Percentiles rank a stretch among this genome's conserved stretches.
Conservation (phyloP, 768 basidiomycete species). For the Russula dissimulans region DNA sequence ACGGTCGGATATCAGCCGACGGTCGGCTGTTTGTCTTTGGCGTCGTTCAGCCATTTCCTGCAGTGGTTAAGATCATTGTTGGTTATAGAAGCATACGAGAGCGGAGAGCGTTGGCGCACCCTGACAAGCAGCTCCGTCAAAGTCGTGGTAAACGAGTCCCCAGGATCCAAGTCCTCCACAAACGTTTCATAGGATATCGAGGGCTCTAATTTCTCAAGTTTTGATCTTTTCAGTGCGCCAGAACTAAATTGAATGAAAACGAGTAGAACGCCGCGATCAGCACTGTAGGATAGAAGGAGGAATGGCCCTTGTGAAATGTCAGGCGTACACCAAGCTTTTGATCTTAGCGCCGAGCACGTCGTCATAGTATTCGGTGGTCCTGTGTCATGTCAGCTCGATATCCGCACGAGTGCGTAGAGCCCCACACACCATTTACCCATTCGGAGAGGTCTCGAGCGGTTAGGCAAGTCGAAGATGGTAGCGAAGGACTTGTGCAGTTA, state of each 20-base stretch:
- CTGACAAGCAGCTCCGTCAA: conserved; percentile 71
- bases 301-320: conserved; percentile 4
- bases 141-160: conserved; percentile 72
- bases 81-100: background rate
- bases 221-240: conserved; percentile 61
- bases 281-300: background rate
- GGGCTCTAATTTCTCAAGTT: conserved; percentile 55
- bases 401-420: conserved; percentile 14
- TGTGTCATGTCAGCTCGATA: conserved; percentile 23
- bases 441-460: background rate
- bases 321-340: conserved; percentile 63
- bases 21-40: conserved; percentile 46
- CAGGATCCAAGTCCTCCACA: conserved; percentile 66
- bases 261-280: conserved; percentile 3
- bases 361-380: conserved; percentile 67
- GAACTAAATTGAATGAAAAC: conserved; percentile 33
- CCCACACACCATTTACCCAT: conserved; percentile 66
- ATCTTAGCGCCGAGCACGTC: conserved; percentile 67
- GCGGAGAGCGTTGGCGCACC: conserved; percentile 33
- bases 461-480: background rate
- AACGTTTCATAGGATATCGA: conserved; percentile 66
- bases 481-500: background rate
- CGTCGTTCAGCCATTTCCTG: conserved; percentile 75
- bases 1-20: conserved; percentile 52
- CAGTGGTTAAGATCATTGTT: background rate